These are phyloP conservation scores for Hemisphaericaspora subhashii DNA, from an alignment of 1,139 yeast species.

Conservation along the genomic window DNA sequence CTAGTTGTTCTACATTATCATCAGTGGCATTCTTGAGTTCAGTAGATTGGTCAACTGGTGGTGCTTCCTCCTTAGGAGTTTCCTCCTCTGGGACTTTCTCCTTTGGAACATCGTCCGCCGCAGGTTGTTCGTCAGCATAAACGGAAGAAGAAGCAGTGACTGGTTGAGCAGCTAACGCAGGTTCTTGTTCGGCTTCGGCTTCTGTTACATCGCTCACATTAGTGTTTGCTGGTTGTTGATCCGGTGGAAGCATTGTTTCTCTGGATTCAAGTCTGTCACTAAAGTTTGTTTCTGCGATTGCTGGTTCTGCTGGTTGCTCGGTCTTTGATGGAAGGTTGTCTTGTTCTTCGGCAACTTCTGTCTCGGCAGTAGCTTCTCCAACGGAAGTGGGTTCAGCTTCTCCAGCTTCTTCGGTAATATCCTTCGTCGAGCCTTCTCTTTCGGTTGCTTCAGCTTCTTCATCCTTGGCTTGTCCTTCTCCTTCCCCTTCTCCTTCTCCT, in stretches of 20 bases:
- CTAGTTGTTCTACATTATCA: slow-evolving; percentile 26
- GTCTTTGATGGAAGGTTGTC: no score
- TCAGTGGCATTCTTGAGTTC: no score
- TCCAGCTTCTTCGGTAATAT: background rate
- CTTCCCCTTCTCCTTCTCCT: slow-evolving; percentile 11
- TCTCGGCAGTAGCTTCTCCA: slow-evolving; percentile 8
- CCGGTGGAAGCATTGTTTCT: no score
- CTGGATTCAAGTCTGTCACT: no score
- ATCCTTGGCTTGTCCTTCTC: slow-evolving; percentile 12
- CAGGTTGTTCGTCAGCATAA: slow-evolving; percentile 7
- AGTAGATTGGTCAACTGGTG: slow-evolving; percentile 24
- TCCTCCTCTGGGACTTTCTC: slow-evolving; percentile 2
- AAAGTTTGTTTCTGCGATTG: no score
- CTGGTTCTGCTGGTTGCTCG: no score
- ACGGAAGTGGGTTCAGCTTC: slow-evolving; percentile 3
- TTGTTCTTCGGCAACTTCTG: slow-evolving; percentile 7
- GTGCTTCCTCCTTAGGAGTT: slow-evolving; percentile 18
- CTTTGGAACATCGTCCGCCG: slow-evolving; percentile 3
- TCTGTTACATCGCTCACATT: no score
- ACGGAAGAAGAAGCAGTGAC: no score
- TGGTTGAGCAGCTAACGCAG: background rate
- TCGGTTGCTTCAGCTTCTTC: slow-evolving; percentile 10
- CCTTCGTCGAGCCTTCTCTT: no score
- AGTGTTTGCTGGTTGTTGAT: no score
- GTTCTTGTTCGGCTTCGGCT: no score